Evolutionary conservation across 495 filamentous ascomycete species (phyloP), one percentile per base, ranked within the genome.

Genomic region (Staphylotrichum tortipilum): DNA sequence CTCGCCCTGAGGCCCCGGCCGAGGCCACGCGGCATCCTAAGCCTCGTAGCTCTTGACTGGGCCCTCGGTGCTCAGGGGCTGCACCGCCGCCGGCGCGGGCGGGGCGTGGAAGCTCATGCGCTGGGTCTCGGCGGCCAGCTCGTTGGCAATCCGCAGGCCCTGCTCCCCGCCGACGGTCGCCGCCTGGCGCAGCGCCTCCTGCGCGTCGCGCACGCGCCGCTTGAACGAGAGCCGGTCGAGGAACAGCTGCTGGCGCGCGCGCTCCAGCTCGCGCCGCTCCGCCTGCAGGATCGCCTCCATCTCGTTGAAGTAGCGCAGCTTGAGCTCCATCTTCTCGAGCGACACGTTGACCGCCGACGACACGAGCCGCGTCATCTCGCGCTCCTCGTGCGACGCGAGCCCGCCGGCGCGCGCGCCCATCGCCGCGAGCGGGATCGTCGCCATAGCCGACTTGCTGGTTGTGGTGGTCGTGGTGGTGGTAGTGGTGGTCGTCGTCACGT

Each of bases 361-460:
- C 19, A 96, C 86, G 37, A 96, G 82, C 14, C 85, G 81, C 24
- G 91, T 91, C 85, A 95, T 91, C 63, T 94, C 87, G 23, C 92
- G 88, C 67, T 98, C 92, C 65, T 95, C 89, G 58, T 96, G 89
- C 0, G 92, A 95, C 9, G 89, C 88, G 24, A 98, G 80, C 5
- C 84, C 91, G 11, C 85, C 82, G 18, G 90, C 82, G 47, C 92
- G 86, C 1, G 87, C 89, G 11, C 89, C 89, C 22, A 89, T 82
- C 24, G 88, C 74, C 7, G 87, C 88, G 26, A 98, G 78, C 5
- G 92, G 85, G 43, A 94, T 80, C 23, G 84, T 89, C 4, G 88
- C 76, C 26, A 89, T 64, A 2, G 77, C 76, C 31, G 84, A 83
- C 22, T 84, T 68, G 7, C 56, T 73, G 4, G 72, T 67, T 6